A percentile compares a stretch with the other conserved stretches of the same genome.
These are phyloP conservation scores for Heliosperma pusillum DNA, from an alignment of 148 eudicot genomes.

Conservation along the genomic window DNA sequence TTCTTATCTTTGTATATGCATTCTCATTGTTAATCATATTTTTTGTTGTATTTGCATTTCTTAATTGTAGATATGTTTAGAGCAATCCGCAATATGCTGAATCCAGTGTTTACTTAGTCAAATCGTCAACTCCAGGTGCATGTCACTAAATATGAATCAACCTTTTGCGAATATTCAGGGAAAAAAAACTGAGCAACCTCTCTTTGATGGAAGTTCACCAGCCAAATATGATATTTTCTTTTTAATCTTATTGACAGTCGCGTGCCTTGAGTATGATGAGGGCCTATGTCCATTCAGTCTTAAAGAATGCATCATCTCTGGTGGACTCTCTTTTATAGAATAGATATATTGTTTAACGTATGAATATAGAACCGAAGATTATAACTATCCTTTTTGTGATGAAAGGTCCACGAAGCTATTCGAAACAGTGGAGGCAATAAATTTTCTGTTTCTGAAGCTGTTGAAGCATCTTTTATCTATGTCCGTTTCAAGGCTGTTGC, in stretches of 20 bases:
- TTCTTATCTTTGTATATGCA: neutral
- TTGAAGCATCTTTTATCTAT: constrained; percentile 90
- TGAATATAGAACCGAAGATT: constrained; percentile 12
- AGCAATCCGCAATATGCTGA: constrained; percentile 99
- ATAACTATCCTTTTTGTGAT: constrained; percentile 6
- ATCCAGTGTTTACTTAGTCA: constrained; percentile 91
- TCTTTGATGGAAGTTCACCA: neutral
- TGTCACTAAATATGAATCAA: constrained; percentile 2
- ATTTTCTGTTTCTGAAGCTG: constrained; percentile 78
- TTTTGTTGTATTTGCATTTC: constrained; percentile 7
- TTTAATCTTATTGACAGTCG: constrained; percentile 55
- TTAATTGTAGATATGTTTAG: constrained; percentile 71
- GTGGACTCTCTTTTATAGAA: constrained; percentile 30
- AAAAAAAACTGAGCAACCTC: neutral
- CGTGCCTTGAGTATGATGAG: constrained; percentile 93
- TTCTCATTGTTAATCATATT: neutral
- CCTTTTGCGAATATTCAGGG: neutral
- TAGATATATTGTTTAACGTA: neutral
- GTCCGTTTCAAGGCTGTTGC: constrained; percentile 98
- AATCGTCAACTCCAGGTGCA: constrained; percentile 94
- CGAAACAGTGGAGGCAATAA: constrained; percentile 59
- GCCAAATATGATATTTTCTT: constrained; percentile 12
- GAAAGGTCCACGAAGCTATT: constrained; percentile 76
- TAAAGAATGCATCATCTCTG: constrained; percentile 87
- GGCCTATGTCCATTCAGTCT: constrained; percentile 75